Percentiles rank a stretch among this genome's conserved stretches.
Evolutionary conservation across 163 green algal species (phyloP).

Genomic region (Smithsoniella earleae): DNA sequence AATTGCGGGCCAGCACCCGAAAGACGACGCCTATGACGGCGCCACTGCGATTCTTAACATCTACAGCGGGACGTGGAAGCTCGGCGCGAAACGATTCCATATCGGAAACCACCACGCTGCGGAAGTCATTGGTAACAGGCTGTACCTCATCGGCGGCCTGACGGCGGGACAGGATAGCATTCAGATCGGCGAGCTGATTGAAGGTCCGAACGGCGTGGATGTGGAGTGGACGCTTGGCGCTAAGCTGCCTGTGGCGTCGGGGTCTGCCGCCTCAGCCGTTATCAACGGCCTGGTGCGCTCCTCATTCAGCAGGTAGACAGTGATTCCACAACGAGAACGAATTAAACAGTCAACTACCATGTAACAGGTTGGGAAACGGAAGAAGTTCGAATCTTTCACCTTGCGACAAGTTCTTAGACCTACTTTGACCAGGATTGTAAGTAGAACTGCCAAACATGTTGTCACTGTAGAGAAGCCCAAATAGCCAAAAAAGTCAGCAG

Average conservation of each 20-base stretch:
- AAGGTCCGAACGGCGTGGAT: not conserved
- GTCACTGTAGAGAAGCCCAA: too few species aligned
- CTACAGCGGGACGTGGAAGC: not conserved
- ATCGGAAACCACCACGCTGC: conserved; percentile 3
- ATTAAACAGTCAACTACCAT: too few species aligned
- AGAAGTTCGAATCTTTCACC: too few species aligned
- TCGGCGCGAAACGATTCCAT: not conserved
- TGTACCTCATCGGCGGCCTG: conserved; percentile 18
- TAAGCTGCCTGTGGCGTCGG: not conserved
- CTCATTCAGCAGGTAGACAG: too few species aligned
- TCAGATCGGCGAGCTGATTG: not conserved
- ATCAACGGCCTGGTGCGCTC: conserved; percentile 17
- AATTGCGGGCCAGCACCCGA: conserved; percentile 4
- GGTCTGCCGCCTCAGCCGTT: not conserved
- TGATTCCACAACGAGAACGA: too few species aligned
- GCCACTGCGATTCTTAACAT: conserved; percentile 13
- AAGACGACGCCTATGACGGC: not conserved
- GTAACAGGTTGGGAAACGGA: too few species aligned
- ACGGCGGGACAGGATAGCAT: not conserved
- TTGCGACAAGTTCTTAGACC: too few species aligned
- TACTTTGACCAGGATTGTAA: too few species aligned
- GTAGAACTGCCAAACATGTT: too few species aligned
- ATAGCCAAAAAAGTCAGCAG: too few species aligned
- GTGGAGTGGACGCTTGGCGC: not conserved
- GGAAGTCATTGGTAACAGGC: conserved; percentile 20